Conservation (phyloP, 306 rosid genomes). For the Acacia crassicarpa region DNA sequence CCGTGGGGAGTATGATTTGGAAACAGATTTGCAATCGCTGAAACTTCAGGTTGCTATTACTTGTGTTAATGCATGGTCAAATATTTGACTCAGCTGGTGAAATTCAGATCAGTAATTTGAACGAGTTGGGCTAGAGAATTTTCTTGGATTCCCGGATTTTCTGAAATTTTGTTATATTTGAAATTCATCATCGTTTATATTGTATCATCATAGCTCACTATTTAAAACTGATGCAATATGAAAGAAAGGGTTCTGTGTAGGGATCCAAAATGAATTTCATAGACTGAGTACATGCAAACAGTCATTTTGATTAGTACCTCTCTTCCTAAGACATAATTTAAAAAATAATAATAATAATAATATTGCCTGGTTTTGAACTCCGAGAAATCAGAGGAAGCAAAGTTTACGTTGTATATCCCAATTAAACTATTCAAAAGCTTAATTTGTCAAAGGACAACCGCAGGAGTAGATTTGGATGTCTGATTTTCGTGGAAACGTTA, state of each 20-base stretch:
- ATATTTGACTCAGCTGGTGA: background rate
- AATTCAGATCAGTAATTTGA: background rate
- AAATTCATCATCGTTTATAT: background rate
- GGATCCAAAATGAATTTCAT: constrained; percentile 5
- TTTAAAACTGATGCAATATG: constrained; percentile 5
- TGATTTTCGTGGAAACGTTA: constrained; percentile 4
- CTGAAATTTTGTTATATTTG: background rate
- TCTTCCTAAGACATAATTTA: background rate
- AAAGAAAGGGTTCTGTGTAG: background rate
- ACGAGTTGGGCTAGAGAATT: background rate
- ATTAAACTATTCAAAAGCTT: background rate
- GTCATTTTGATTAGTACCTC: constrained; percentile 1
- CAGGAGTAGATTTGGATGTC: constrained; percentile 14
- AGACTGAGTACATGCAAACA: background rate
- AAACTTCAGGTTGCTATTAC: background rate
- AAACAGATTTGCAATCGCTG: background rate
- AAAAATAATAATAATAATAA: background rate
- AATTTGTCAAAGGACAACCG: background rate
- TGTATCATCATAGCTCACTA: background rate
- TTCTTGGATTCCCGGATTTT: background rate
- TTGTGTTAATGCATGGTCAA: no score
- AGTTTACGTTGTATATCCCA: background rate
- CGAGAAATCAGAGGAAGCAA: background rate
- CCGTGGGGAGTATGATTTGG: background rate
- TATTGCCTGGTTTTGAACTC: background rate